phyloP scores from a whole-genome alignment of 257 asterid genomes.

The Solanum pinnatisectum region DNA sequence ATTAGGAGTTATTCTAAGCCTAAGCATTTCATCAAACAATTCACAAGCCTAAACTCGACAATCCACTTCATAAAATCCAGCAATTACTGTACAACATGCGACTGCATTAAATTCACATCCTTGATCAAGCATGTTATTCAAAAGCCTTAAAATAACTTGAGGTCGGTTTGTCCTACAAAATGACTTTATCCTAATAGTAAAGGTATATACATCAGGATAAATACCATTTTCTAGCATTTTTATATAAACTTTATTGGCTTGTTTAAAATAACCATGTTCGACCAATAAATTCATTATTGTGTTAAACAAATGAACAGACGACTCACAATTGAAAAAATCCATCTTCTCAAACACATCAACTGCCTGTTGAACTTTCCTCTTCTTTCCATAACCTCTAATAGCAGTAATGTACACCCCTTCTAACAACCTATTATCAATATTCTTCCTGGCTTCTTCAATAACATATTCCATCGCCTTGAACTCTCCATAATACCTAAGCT shows the following conservation, averaged over 20 bases:
- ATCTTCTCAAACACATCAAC: conserved; percentile 80
- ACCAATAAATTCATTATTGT: conserved; percentile 83
- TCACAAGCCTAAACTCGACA: conserved; percentile 37
- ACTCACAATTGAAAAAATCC: conserved; percentile 79
- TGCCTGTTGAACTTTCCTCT: conserved; percentile 61
- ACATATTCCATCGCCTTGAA: conserved; percentile 74
- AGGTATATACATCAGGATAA: conserved; percentile 70
- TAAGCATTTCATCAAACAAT: conserved; percentile 71
- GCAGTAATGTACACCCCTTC: conserved; percentile 75
- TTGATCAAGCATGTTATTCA: conserved; percentile 71
- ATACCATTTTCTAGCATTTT: conserved; percentile 65
- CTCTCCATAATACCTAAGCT: conserved; percentile 62
- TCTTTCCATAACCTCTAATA: conserved; percentile 72
- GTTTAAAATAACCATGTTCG: conserved; percentile 57
- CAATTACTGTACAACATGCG: conserved; percentile 64
- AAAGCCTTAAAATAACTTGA: conserved; percentile 74
- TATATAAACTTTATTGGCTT: conserved; percentile 88
- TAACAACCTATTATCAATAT: conserved; percentile 35
- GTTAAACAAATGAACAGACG: conserved; percentile 57
- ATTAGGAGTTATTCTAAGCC: conserved; percentile 51
- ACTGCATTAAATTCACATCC: conserved; percentile 67
- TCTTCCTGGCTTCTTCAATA: conserved; percentile 52
- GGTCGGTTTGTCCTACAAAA: conserved; percentile 80
- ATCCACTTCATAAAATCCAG: conserved; percentile 70
- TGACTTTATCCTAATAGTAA: conserved; percentile 78